Evolutionary conservation across 2,329 filamentous ascomycete species (phyloP).

Genomic region (Fusarium algeriense): DNA sequence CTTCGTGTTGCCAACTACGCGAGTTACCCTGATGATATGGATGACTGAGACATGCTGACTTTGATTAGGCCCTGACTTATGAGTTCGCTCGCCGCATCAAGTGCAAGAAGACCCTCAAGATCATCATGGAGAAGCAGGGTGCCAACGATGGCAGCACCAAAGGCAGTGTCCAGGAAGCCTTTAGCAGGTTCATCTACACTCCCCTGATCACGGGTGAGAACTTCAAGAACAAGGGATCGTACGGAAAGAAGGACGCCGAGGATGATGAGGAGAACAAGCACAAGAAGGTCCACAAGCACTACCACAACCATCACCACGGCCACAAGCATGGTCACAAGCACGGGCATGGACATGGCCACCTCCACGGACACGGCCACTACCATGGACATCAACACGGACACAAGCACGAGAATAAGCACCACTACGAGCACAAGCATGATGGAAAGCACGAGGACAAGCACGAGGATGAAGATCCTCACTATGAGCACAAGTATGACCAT

Average conservation of each 20-base stretch:
- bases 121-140: constrained; percentile 49
- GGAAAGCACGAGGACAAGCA: neutral
- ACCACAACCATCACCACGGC: constrained; percentile 4
- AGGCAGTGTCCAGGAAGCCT: constrained; percentile 46
- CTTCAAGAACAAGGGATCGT: constrained; percentile 41
- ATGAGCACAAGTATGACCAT: neutral
- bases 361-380: neutral
- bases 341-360: constrained; percentile 6
- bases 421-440: neutral
- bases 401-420: constrained; percentile 2
- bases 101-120: constrained; percentile 41
- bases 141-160: constrained; percentile 47
- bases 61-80: constrained; percentile 42
- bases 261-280: constrained; percentile 12
- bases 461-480: neutral
- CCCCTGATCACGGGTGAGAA: constrained; percentile 48
- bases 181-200: constrained; percentile 44
- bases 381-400: constrained; percentile 11
- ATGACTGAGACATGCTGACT: neutral
- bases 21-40: neutral
- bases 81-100: constrained; percentile 48
- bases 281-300: constrained; percentile 15
- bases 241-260: neutral
- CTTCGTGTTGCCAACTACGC: constrained; percentile 47
- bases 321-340: constrained; percentile 12